Percentiles rank a stretch among this genome's conserved stretches.
These are phyloP conservation scores for Septoria petroselini DNA, from an alignment of 2,329 filamentous ascomycete genomes.

Conservation along the genomic window DNA sequence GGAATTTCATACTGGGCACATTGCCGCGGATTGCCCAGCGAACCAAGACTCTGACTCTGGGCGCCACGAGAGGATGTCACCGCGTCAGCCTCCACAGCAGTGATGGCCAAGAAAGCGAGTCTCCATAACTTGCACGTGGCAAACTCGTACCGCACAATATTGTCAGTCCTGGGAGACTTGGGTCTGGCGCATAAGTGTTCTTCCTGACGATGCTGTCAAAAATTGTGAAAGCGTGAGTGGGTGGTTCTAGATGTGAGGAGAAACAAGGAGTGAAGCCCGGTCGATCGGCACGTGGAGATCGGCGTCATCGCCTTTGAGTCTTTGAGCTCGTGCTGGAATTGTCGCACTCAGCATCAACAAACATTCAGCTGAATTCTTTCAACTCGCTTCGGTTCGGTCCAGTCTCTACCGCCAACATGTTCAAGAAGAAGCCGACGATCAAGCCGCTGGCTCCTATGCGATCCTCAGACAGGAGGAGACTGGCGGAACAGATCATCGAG, in stretches of 20 bases:
- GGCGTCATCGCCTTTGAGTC: too few relatives aligned
- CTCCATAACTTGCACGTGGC: neutral
- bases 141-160: neutral
- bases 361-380: too few relatives aligned
- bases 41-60: neutral
- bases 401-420: constrained; percentile 30
- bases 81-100: neutral
- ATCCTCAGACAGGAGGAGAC: constrained; percentile 64
- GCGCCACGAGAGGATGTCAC: neutral
- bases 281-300: too few relatives aligned
- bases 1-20: neutral
- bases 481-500: constrained; percentile 64
- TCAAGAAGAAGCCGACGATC: constrained; percentile 49
- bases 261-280: too few relatives aligned
- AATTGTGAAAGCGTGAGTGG: too few relatives aligned
- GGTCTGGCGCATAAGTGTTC: too few relatives aligned
- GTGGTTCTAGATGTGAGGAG: too few relatives aligned
- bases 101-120: neutral
- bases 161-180: too few relatives aligned
- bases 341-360: too few relatives aligned
- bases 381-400: neutral
- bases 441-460: constrained; percentile 65
- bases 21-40: constrained; percentile 6
- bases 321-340: too few relatives aligned
- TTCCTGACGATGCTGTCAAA: too few relatives aligned